Percentiles rank a stretch among this genome's conserved stretches.
phyloP scores from a whole-genome alignment of 768 basidiomycete genomes.

The Lentinus brumalis region DNA sequence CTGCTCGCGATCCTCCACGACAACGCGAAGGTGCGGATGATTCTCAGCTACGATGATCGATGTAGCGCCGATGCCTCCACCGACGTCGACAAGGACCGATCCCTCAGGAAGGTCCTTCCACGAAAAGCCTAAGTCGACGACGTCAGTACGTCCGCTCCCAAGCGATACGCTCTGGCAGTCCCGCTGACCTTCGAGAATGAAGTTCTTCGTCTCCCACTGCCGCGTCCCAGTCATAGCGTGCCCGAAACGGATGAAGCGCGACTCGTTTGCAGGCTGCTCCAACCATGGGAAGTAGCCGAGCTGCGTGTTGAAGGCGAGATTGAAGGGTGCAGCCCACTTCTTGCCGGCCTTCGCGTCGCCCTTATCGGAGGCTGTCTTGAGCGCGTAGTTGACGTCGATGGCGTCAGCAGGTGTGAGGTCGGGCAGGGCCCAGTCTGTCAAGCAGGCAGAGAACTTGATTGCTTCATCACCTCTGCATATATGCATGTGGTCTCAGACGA shows the following conservation, averaged over 20 bases:
- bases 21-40: constrained; percentile 16
- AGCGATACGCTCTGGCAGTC: neutral
- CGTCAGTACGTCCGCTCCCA: no score
- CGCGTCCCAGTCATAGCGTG: constrained; percentile 75
- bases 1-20: constrained; percentile 21
- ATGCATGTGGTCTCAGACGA: neutral
- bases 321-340: constrained; percentile 53
- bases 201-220: constrained; percentile 72
- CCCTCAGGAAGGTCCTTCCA: constrained; percentile 18
- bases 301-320: constrained; percentile 61
- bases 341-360: neutral
- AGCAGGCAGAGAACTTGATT: constrained; percentile 71
- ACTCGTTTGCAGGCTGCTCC: constrained; percentile 52
- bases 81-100: constrained; percentile 20
- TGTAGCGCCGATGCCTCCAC: constrained; percentile 19
- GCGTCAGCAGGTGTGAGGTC: constrained; percentile 1
- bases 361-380: neutral
- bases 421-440: constrained; percentile 55
- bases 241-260: constrained; percentile 65
- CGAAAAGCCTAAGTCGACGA: constrained; percentile 13
- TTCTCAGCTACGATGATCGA: constrained; percentile 18
- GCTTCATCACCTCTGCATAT: constrained; percentile 61
- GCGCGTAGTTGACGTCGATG: constrained; percentile 3
- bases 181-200: constrained; percentile 1
- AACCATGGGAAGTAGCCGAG: constrained; percentile 70